Evolutionary conservation across 2,329 filamentous ascomycete genomes (phyloP).

Genomic region (Aspergillus phoenicis): DNA sequence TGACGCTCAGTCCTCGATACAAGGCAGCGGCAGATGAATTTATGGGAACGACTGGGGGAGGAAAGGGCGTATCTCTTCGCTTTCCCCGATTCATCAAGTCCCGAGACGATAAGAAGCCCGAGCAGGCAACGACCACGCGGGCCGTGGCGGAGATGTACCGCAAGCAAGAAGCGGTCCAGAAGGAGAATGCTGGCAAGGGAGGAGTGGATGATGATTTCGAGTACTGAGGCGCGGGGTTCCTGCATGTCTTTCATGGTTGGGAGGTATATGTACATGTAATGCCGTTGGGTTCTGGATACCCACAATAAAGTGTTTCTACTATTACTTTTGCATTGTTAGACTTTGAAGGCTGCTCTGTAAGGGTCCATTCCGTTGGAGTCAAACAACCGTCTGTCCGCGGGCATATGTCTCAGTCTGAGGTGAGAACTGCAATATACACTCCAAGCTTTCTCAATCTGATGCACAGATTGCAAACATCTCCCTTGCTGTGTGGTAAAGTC

Average conservation of each 20-base stretch:
- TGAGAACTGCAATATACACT: neutral
- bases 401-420: no score
- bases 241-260: slow-evolving; percentile 1
- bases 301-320: neutral
- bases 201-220: slow-evolving; percentile 98
- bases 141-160: slow-evolving; percentile 97
- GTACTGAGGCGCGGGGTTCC: slow-evolving; percentile 62
- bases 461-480: neutral
- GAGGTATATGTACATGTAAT: slow-evolving; percentile 5
- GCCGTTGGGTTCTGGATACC: neutral
- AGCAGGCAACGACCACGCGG: slow-evolving; percentile 79
- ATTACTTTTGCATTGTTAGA: neutral
- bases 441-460: neutral
- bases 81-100: slow-evolving; percentile 93
- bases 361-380: neutral
- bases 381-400: neutral
- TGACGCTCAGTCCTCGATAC: slow-evolving; percentile 90
- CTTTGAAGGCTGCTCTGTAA: neutral
- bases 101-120: slow-evolving; percentile 93
- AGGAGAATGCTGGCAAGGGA: slow-evolving; percentile 80
- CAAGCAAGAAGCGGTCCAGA: slow-evolving; percentile 86
- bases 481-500: neutral
- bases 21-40: slow-evolving; percentile 85
- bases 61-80: slow-evolving; percentile 79
- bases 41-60: slow-evolving; percentile 68